A percentile compares a stretch with the other conserved stretches of the same genome.
Evolutionary conservation across 2,329 filamentous ascomycete genomes (phyloP).

Genomic region (Hypoxylon sp.): DNA sequence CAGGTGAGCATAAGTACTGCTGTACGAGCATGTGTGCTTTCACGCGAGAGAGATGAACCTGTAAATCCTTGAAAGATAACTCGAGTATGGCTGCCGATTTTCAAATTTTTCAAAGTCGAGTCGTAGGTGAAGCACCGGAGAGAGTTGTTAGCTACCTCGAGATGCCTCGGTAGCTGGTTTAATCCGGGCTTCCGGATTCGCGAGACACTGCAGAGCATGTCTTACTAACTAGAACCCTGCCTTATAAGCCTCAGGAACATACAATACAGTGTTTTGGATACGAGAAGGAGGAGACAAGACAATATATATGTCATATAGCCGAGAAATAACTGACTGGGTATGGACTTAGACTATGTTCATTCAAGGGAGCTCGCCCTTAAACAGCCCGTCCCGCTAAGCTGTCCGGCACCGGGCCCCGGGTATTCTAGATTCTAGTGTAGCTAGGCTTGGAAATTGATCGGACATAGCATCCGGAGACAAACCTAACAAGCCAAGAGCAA

Average conservation of each 20-base stretch:
- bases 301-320: neutral
- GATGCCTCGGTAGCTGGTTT: conserved; percentile 11
- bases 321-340: neutral
- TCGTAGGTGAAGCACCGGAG: conserved; percentile 43
- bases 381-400: conserved; percentile 10
- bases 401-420: conserved; percentile 23
- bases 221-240: neutral
- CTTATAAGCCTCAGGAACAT: neutral
- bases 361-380: conserved; percentile 2
- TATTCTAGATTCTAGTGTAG: conserved; percentile 11
- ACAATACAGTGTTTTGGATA: neutral
- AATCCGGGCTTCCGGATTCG: conserved; percentile 10
- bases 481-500: neutral
- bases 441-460: conserved; percentile 29
- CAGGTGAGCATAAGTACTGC: conserved; percentile 1
- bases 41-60: conserved; percentile 43
- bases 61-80: conserved; percentile 59
- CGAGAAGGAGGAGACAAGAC: neutral
- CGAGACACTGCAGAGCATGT: conserved; percentile 19
- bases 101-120: conserved; percentile 53
- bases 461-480: conserved; percentile 15
- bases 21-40: neutral
- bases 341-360: neutral
- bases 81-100: conserved; percentile 55
- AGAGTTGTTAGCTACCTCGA: neutral